Conservation (phyloP, 2,329 filamentous ascomycete genomes). For the Microsporum canis region DNA sequence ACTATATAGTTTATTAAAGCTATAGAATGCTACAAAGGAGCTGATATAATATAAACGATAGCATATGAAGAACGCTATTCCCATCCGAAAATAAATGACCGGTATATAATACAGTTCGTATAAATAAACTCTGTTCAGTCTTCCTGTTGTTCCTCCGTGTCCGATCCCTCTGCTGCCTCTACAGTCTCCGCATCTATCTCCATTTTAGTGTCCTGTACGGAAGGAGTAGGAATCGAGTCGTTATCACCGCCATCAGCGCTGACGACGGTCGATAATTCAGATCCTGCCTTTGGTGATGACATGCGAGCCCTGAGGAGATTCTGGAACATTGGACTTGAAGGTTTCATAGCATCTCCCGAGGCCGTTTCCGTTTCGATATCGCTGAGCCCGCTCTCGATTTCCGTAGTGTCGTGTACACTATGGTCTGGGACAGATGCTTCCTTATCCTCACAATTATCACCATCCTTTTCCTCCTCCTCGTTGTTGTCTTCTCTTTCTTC, state of each 20-base stretch:
- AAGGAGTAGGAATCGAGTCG: constrained; percentile 9
- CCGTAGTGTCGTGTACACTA: constrained; percentile 54
- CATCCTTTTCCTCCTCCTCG: constrained; percentile 36
- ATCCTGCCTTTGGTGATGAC: constrained; percentile 13
- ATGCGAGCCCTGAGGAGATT: constrained; percentile 9
- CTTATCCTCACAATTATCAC: constrained; percentile 24
- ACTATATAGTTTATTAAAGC: neutral
- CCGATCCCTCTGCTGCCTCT: constrained; percentile 5
- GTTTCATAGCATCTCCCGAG: constrained; percentile 4
- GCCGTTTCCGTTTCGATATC: constrained; percentile 46
- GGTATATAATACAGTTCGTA: neutral
- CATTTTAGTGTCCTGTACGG: constrained; percentile 9
- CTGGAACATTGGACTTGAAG: constrained; percentile 8
- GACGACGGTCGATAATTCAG: constrained; percentile 13
- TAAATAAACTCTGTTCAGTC: neutral
- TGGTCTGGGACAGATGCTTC: constrained; percentile 38
- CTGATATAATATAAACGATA: neutral
- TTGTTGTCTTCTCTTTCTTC: constrained; percentile 27
- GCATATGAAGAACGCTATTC: neutral
- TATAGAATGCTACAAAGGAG: neutral
- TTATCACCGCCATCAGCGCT: constrained; percentile 12
- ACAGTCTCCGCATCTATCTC: constrained; percentile 1
- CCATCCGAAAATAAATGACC: neutral
- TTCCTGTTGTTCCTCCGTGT: neutral
- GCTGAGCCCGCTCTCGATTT: constrained; percentile 59